Conservation (phyloP, 441 rosid species). For the Euphorbia schlechtendalii region DNA sequence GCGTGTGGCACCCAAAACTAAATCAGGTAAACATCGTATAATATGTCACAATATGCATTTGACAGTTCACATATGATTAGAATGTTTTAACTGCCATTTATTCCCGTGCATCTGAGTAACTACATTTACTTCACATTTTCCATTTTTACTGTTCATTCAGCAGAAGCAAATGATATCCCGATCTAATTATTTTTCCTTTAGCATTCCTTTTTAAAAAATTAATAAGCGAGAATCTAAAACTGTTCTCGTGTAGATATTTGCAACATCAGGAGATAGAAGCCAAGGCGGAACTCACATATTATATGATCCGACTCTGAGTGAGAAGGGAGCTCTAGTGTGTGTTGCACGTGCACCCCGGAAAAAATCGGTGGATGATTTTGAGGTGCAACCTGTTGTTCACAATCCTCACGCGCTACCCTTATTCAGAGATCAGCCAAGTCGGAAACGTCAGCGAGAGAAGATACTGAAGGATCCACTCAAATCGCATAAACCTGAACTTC, state of each 20-base stretch:
- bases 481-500: conserved; percentile 91
- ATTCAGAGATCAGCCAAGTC: conserved; percentile 97
- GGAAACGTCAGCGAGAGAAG: conserved; percentile 90
- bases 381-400: conserved; percentile 78
- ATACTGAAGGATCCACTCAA: conserved; percentile 79
- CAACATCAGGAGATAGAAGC: conserved; percentile 82
- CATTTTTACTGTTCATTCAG: not conserved
- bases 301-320: conserved; percentile 79
- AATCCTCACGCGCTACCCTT: conserved; percentile 93
- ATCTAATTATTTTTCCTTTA: no score
- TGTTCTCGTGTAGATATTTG: conserved; percentile 75
- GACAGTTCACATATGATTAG: not conserved
- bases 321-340: conserved; percentile 94
- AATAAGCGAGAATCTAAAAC: no score
- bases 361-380: conserved; percentile 89
- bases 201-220: no score
- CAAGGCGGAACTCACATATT: conserved; percentile 84
- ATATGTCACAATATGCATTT: conserved; percentile 1
- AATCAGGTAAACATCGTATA: conserved; percentile 60
- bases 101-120: not conserved
- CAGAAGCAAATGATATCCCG: not conserved
- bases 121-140: not conserved
- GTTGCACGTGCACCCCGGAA: conserved; percentile 95
- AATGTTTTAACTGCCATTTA: not conserved
- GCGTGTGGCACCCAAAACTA: conserved; percentile 89